Evolutionary conservation across 306 rosid genomes (phyloP).

Genomic region (Acacia confusa): DNA sequence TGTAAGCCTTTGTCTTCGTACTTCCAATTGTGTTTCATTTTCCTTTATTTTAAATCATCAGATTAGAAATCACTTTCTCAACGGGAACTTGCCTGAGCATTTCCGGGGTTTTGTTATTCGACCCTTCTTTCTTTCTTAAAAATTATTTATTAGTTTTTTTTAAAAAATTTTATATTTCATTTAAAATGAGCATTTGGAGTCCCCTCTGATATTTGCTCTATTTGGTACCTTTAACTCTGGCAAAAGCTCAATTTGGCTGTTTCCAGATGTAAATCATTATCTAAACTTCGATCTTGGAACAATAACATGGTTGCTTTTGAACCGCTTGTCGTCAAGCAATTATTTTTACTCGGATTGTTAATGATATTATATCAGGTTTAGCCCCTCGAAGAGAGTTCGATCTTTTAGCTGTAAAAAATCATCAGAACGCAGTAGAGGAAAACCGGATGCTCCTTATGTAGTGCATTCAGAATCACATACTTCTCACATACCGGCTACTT

Average conservation of each 20-base stretch:
- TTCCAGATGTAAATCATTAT: background rate
- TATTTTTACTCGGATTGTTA: slow-evolving; percentile 3
- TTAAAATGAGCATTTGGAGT: slow-evolving; percentile 2
- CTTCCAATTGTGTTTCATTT: background rate
- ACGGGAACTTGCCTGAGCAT: background rate
- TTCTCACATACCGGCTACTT: slow-evolving; percentile 57
- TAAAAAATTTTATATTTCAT: background rate
- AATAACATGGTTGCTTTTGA: background rate
- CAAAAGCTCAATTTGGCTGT: background rate
- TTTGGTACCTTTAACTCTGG: background rate
- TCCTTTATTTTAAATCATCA: background rate
- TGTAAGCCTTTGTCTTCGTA: background rate
- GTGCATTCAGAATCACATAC: slow-evolving; percentile 36
- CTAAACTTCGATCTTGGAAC: background rate
- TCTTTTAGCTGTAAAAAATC: slow-evolving; percentile 48
- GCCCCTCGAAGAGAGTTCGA: slow-evolving; percentile 47
- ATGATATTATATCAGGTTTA: slow-evolving; percentile 49
- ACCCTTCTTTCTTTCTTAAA: background rate
- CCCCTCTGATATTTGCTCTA: background rate
- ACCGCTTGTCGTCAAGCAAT: background rate
- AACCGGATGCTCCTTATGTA: slow-evolving; percentile 34
- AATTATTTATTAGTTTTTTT: background rate
- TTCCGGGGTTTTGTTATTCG: background rate
- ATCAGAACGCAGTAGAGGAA: slow-evolving; percentile 42
- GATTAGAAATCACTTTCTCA: background rate